Base-by-base conservation (phyloP, 805 yeast species). In the Hanseniaspora valbyensis region DNA sequence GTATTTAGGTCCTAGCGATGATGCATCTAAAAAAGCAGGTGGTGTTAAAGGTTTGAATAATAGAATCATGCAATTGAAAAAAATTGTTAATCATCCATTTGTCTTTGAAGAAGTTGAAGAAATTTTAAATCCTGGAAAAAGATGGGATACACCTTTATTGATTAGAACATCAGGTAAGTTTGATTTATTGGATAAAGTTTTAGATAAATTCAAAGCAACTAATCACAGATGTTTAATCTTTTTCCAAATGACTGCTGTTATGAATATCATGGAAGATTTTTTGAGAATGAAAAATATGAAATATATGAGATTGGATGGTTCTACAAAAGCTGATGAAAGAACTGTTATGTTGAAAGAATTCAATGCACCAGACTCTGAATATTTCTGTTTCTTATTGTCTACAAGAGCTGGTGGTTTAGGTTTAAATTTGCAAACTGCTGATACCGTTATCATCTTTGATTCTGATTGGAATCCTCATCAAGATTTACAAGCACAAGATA, bases 381-480 rank as follows among this genome's bases (percentile, higher is more conserved):
- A 81, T 60, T 84, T 84, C 66, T 80, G 86, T 55, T 84, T 84
- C 70, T 68, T 84, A 53, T 68, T 84, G 53, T 82, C 90, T 0
- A 84, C 94, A 0, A 79, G 94, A 72, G 94, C 94, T 49, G 94
- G 94, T 74, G 94, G 94, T 56, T 75, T 84, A 59, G 94, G 94
- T 61, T 73, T 84, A 60, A 84, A 84, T 65, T 76, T 84, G 63
- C 94, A 84, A 68, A 83, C 89, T 24, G 94, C 94, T 3, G 94
- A 84, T 62, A 84, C 94, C 0, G 94, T 84, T 53, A 78, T 84
- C 55, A 84, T 84, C 55, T 84, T 83, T 62, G 94, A 84, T 64
- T 82, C 90, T 14, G 94, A 84, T 68, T 84, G 94, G 94, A 84
- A 84, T 61, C 94, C 94, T 8, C 94, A 84, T 68, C 94, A 84